Evolutionary conservation across 371 early-diverging fungal species (phyloP).

Genomic region (Mortierella sp.): DNA sequence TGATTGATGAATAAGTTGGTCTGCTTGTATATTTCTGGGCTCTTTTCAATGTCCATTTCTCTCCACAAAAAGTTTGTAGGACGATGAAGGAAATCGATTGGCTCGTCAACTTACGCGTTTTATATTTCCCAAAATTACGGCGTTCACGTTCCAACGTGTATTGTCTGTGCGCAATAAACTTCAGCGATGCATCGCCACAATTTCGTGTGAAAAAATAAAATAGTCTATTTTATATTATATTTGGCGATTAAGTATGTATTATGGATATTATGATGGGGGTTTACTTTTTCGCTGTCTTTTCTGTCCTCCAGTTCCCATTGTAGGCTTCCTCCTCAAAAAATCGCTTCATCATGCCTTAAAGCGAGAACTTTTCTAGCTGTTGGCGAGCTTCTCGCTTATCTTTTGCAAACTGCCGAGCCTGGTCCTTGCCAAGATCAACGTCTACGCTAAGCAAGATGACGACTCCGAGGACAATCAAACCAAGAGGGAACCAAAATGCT

Average conservation of each 20-base stretch:
- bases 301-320: no score
- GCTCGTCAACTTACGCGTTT: neutral
- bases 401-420: constrained; percentile 51
- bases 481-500: constrained; percentile 59
- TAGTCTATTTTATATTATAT: no score
- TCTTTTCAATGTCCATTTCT: no score
- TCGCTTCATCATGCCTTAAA: neutral
- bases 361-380: neutral
- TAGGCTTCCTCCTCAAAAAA: no score
- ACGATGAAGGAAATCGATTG: constrained; percentile 1
- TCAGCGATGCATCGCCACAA: neutral
- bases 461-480: constrained; percentile 41
- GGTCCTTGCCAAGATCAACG: constrained; percentile 60
- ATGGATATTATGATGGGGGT: no score
- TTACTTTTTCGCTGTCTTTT: neutral
- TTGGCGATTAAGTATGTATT: no score
- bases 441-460: constrained; percentile 57
- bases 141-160: neutral
- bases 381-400: constrained; percentile 22
- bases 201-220: neutral
- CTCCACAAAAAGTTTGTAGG: neutral
- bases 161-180: neutral
- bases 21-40: no score
- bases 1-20: no score
- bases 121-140: neutral